Conservation (phyloP, 2,329 filamentous ascomycete genomes). For the Ophiostoma populinum region DNA sequence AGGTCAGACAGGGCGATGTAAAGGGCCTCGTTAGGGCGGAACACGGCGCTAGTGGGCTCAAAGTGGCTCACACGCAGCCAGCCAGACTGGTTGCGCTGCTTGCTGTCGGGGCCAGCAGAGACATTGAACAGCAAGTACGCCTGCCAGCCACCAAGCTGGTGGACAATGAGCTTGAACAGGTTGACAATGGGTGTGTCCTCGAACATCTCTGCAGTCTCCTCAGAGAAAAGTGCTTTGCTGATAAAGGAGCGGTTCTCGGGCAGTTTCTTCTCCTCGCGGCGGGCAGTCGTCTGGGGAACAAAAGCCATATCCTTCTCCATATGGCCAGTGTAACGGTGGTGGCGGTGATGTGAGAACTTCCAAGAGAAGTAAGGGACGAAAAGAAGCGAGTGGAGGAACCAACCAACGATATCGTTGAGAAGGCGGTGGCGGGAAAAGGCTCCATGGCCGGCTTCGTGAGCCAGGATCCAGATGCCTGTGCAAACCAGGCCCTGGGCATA, state of each 20-base stretch:
- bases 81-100: slow-evolving; percentile 61
- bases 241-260: background rate
- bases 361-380: slow-evolving; percentile 94
- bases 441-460: slow-evolving; percentile 95
- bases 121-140: slow-evolving; percentile 82
- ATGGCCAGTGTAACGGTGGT: slow-evolving; percentile 97
- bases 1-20: slow-evolving; percentile 76
- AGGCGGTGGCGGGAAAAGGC: slow-evolving; percentile 80
- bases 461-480: slow-evolving; percentile 89
- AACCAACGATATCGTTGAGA: slow-evolving; percentile 87
- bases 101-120: slow-evolving; percentile 85
- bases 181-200: slow-evolving; percentile 42
- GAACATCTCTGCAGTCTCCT: slow-evolving; percentile 38
- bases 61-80: slow-evolving; percentile 82
- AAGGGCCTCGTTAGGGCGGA: slow-evolving; percentile 79
- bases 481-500: slow-evolving; percentile 80
- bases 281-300: slow-evolving; percentile 55
- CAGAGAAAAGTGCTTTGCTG: background rate
- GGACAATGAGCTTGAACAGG: slow-evolving; percentile 37
- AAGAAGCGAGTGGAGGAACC: slow-evolving; percentile 72
- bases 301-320: slow-evolving; percentile 99
- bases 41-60: slow-evolving; percentile 71
- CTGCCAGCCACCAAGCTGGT: slow-evolving; percentile 88
- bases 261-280: background rate
- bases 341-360: slow-evolving; percentile 98